Evolutionary conservation across 2,329 filamentous ascomycete species (phyloP), one percentile per base, ranked within the genome.

Genomic region (Tolypocladium endophyticum): DNA sequence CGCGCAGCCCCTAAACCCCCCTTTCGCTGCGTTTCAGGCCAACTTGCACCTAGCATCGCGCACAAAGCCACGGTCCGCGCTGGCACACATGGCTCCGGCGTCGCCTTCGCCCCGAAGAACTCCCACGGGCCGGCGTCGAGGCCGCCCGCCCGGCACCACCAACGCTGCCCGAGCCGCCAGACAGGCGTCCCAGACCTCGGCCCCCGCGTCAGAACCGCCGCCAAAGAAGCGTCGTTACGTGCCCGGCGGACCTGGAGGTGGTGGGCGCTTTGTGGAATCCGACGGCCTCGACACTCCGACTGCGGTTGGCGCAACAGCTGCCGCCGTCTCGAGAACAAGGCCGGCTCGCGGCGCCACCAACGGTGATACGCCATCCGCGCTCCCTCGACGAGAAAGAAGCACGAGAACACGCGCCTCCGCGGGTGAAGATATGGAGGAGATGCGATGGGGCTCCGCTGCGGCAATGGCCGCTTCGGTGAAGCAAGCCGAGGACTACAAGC

Each of bases 401-500:
- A 80, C 81, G 56, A 76, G 83, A 58, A 81, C 79, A 33, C 77
- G 84, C 61, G 68, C 71, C 8, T 79, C 79, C 28, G 78, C 80
- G n/a, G 79, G 77, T 64, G 79, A 79, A 59, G 78, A 79, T 60
- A 76, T 77, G 61, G 82, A 83, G 64, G 81, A 79, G 65, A 89
- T 89, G 71, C 84, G 89, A 64, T 95, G 89, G 74, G 91, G 88
- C 67, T 93, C 90, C 54, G 91, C 88, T n/a, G 91, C 93, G 16
- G 92, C 92, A 35, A 90, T 92, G 30, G 90, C 92, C 57, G 92
- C 91, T 7, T 88, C 89, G 4, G 88, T 94, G 61, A 90, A 91
- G 66, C 92, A 96, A 70, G 92, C 87, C 68, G 94, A 97, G 77
- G 92, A 93, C 57, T 97, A 97, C 76, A 99, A 99, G 72, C 94